A percentile compares a stretch with the other conserved stretches of the same genome.
Evolutionary conservation across 2,329 filamentous ascomycete genomes (phyloP).

Genomic region (Endoconidiophora laricicola): DNA sequence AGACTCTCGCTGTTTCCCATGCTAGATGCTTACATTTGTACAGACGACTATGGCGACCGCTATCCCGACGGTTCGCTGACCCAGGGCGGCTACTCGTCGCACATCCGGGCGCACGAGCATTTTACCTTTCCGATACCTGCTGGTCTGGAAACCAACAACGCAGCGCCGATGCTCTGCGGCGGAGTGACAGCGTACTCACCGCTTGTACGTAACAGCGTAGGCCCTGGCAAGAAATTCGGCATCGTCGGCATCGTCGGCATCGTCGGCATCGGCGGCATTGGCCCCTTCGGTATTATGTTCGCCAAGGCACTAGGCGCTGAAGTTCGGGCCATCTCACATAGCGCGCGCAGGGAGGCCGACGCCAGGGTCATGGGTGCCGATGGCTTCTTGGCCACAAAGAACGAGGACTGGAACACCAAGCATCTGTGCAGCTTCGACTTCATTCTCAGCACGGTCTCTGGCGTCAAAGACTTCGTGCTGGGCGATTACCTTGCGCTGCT

Average conservation of each 20-base stretch:
- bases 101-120: conserved; percentile 61
- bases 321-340: conserved; percentile 39
- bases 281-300: conserved; percentile 51
- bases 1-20: too few relatives aligned
- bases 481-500: conserved; percentile 53
- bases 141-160: conserved; percentile 39
- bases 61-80: conserved; percentile 45
- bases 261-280: conserved; percentile 53
- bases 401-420: conserved; percentile 33
- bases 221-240: conserved; percentile 48
- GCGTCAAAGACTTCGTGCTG: conserved; percentile 50
- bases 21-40: conserved; percentile 3
- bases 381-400: conserved; percentile 38
- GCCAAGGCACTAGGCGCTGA: conserved; percentile 43
- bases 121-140: conserved; percentile 60
- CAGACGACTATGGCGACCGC: conserved; percentile 41
- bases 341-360: conserved; percentile 37
- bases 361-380: conserved; percentile 36
- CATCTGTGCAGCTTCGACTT: conserved; percentile 48
- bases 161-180: conserved; percentile 68
- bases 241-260: conserved; percentile 45
- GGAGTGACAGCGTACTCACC: conserved; percentile 65
- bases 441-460: conserved; percentile 55
- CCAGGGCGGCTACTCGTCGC: conserved; percentile 43
- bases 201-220: conserved; percentile 52